A percentile compares a stretch with the other conserved stretches of the same genome.
These are phyloP conservation scores for Fusarium nodosum DNA, from an alignment of 2,329 filamentous ascomycete genomes.

Conservation along the genomic window DNA sequence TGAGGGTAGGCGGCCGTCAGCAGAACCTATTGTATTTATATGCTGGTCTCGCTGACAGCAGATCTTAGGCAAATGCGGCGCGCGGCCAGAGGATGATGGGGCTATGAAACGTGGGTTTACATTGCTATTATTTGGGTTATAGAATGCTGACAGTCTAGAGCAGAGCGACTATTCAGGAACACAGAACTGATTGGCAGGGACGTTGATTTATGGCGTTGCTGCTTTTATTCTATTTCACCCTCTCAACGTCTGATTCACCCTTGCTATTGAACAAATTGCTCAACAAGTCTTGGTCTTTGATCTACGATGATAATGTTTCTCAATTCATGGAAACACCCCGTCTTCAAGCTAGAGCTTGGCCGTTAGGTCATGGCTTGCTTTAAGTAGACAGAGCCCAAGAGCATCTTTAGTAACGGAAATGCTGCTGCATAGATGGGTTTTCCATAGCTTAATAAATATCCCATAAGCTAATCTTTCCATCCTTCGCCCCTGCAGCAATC, in stretches of 20 bases:
- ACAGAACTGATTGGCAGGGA: neutral
- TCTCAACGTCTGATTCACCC: neutral
- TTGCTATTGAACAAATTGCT: neutral
- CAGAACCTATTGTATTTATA: neutral
- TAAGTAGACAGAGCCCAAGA: neutral
- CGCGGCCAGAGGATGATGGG: slow-evolving; percentile 24
- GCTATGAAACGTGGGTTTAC: slow-evolving; percentile 13
- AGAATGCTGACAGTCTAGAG: neutral
- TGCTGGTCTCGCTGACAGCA: slow-evolving; percentile 27
- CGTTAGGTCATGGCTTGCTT: neutral
- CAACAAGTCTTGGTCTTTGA: neutral
- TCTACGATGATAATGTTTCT: neutral
- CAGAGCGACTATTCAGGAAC: neutral
- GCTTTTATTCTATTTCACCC: neutral
- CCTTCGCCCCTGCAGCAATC: slow-evolving; percentile 91
- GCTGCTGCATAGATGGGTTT: neutral
- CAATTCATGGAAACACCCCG: neutral
- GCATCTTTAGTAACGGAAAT: neutral
- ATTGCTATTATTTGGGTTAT: neutral
- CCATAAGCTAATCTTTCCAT: slow-evolving; percentile 96
- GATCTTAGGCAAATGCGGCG: slow-evolving; percentile 29
- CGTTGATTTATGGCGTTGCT: neutral
- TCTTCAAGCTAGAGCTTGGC: neutral
- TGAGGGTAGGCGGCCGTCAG: slow-evolving; percentile 30
- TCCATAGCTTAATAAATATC: slow-evolving; percentile 79